Evolutionary conservation across 306 rosid species (phyloP), one percentile per base, ranked within the genome.

Genomic region (Styphnolobium japonicum): DNA sequence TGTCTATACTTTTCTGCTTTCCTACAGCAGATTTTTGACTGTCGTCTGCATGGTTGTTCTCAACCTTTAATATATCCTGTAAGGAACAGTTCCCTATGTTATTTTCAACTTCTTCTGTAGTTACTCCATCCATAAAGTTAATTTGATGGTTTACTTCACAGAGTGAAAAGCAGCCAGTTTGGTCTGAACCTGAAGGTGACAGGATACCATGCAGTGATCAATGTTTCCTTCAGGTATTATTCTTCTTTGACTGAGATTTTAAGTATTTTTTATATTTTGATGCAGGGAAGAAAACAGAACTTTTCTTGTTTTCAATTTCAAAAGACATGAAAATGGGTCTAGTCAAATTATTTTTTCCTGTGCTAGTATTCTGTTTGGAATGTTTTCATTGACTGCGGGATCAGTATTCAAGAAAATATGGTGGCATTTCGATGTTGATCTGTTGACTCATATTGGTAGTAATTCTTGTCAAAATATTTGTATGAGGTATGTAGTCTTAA

Each of bases 11-110:
- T 75, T 69, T 81, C 64, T 84, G 77, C 73, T 75, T 90, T 72
- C 76, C 80, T 86, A 77, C 75, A 68, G 85, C 97, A 94, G 98
- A 69, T 91, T 39, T 95, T 95, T 80, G 98, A 95, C 84, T 95
- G 98, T 75, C 97, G 83, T 56, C 89, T 92, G 78, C 98, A 95
- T 79, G 98, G 98, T 40, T 95, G 98, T 81, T 92, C 98, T 71
- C 94, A 93, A 74, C 76, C 91, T 72, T 71, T 90, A 82, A 76
- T 82, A 69, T 91, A 86, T 83, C 97, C 98, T 55, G 98, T 95
- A 89, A 91, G 98, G 76, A 78, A 67, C 74, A 10, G 53, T 10
- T 4, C 68, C 79, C 12, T 66, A 22, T 51, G 27, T 80, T 55
- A 70, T 60, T 77, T 75, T 22, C 16, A 46, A 43, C 43, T 40